A percentile compares a stretch with the other conserved stretches of the same genome.
Conservation (phyloP, 441 rosid species). For the Syzygium syzygioides region DNA sequence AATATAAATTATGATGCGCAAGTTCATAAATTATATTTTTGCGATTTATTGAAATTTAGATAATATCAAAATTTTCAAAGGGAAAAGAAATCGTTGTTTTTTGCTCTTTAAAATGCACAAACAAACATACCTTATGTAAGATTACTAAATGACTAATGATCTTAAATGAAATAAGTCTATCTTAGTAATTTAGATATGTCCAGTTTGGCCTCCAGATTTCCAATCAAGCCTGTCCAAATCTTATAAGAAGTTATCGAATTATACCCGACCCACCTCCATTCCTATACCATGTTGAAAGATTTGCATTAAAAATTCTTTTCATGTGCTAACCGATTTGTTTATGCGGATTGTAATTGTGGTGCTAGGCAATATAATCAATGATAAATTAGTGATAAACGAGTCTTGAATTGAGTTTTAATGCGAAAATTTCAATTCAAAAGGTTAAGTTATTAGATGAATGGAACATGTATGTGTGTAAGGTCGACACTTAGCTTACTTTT, state of each 20-base stretch:
- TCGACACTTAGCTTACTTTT: too few relatives aligned
- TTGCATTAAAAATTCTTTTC: too few relatives aligned
- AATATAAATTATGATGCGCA: background rate
- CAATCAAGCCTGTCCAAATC: background rate
- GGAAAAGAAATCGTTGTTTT: background rate
- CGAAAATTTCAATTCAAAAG: too few relatives aligned
- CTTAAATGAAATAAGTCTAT: background rate
- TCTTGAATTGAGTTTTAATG: too few relatives aligned
- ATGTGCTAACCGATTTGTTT: too few relatives aligned
- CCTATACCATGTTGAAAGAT: too few relatives aligned
- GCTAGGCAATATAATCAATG: too few relatives aligned
- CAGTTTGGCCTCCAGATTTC: background rate
- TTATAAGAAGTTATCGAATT: background rate
- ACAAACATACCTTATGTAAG: background rate
- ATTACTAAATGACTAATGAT: background rate
- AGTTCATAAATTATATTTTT: background rate
- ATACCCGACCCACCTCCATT: background rate
- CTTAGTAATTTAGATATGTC: background rate
- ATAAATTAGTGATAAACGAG: too few relatives aligned
- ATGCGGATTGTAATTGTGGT: too few relatives aligned
- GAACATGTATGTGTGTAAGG: too few relatives aligned
- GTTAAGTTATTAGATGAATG: too few relatives aligned
- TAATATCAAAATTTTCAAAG: background rate
- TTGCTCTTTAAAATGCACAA: background rate
- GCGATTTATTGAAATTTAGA: background rate